These are phyloP conservation scores for Dothideomycetes sp. DNA, from an alignment of 2,329 filamentous ascomycete species.

Conservation along the genomic window DNA sequence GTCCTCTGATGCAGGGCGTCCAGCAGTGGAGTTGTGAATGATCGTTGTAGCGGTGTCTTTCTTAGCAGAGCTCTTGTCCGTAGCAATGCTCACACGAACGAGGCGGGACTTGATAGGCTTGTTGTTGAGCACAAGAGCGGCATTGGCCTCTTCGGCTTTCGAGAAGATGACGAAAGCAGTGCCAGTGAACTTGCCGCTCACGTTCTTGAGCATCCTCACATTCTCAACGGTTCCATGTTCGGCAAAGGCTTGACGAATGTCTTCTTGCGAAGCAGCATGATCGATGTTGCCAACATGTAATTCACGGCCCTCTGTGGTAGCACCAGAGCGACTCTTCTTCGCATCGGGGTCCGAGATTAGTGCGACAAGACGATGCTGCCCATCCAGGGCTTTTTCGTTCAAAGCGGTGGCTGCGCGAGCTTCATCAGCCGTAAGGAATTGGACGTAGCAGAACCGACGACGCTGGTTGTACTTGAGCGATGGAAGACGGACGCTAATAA, in stretches of 20 bases:
- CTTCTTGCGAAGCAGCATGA: slow-evolving; percentile 65
- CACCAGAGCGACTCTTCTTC: slow-evolving; percentile 70
- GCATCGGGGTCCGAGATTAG: slow-evolving; percentile 76
- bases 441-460: slow-evolving; percentile 90
- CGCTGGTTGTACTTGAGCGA: slow-evolving; percentile 82
- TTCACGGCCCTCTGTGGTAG: slow-evolving; percentile 79
- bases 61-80: slow-evolving; percentile 14
- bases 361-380: slow-evolving; percentile 58
- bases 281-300: slow-evolving; percentile 77
- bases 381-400: slow-evolving; percentile 60
- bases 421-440: slow-evolving; percentile 63
- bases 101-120: slow-evolving; percentile 27
- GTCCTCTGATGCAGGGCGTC: slow-evolving; percentile 13
- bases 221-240: slow-evolving; percentile 67
- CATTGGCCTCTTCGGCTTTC: slow-evolving; percentile 37
- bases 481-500: slow-evolving; percentile 80
- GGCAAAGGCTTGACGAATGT: slow-evolving; percentile 61
- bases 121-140: slow-evolving; percentile 26
- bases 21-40: slow-evolving; percentile 7
- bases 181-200: slow-evolving; percentile 62
- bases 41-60: slow-evolving; percentile 15
- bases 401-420: slow-evolving; percentile 62
- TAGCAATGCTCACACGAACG: slow-evolving; percentile 26
- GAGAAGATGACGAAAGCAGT: slow-evolving; percentile 73
- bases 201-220: slow-evolving; percentile 60